Evolutionary conservation across 75 land plant species (phyloP), one percentile per base, ranked within the genome.

Genomic region (Picea glauca): DNA sequence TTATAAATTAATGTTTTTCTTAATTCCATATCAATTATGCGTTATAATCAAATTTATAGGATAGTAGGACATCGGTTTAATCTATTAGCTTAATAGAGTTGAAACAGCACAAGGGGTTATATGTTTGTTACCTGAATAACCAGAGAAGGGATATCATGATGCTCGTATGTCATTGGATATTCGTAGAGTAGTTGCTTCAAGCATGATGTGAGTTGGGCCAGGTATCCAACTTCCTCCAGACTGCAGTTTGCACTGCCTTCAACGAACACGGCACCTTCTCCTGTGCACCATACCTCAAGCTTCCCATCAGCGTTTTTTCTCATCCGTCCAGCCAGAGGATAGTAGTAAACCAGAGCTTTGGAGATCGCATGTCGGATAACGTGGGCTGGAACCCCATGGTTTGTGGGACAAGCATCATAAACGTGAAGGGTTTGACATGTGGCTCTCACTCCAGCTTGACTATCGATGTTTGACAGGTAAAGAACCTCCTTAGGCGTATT

Each of bases 261-360:
- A n/a, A 93, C 94, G 59, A 96, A 92, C 32, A 92, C 83, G 14
- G 91, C 94, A 0, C 99, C 99, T 64, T 96, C 91, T 0, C 83
- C 91, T 1, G 86, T 83, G 78, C 90, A 92, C 46, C 91, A 84
- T 50, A 93, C 88, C 14, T 89, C 85, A 43, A 96, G 90, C 84
- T 92, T 96, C 79, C 75, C 84, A 58, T 88, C 88, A 0, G 65
- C 7, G 84, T 93, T 93, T 76, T 92, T 82, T 0, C 91, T 91
- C 21, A 96, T 76, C 77, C 94, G n/a, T n/a, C 99, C 99, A 4
- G 99, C 96, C n/a, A 93, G 86, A 3, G 96, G 96, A 57, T 89
- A 90, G 78, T 90, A 91, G 38, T 86, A 84, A 15, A 90, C 93
- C 57, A 96, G 85, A 14, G 86, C 87, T 76, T 90, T 88, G 3